Evolutionary conservation across 2,329 filamentous ascomycete species (phyloP).

Genomic region (Botrytis tulipae): DNA sequence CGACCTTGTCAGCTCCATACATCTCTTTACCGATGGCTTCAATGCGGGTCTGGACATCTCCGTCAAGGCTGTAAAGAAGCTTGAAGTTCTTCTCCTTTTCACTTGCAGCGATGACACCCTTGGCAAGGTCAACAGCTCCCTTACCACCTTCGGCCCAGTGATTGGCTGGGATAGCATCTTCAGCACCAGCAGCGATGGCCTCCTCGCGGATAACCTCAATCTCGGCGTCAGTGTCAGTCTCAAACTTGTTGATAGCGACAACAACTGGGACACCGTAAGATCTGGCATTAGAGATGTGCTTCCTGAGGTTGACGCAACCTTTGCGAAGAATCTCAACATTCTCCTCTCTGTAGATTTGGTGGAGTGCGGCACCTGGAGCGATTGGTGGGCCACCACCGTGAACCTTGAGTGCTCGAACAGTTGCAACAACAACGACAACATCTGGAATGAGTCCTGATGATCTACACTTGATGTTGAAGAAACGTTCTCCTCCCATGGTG

Average conservation of each 20-base stretch:
- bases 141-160: constrained; percentile 96
- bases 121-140: constrained; percentile 84
- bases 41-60: constrained; percentile 82
- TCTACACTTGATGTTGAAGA: constrained; percentile 99
- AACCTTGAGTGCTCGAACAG: constrained; percentile 92
- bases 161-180: constrained; percentile 89
- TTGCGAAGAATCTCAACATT: constrained; percentile 87
- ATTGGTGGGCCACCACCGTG: constrained; percentile 97
- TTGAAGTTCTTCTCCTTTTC: constrained; percentile 84
- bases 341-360: constrained; percentile 86
- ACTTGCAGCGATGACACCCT: constrained; percentile 79
- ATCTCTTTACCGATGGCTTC: constrained; percentile 87
- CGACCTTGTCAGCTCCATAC: constrained; percentile 88
- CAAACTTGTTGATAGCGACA: constrained; percentile 95
- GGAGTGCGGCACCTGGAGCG: constrained; percentile 78
- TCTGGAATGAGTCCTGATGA: constrained; percentile 90
- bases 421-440: constrained; percentile 91
- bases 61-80: constrained; percentile 78
- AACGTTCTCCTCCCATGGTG: constrained; percentile 98
- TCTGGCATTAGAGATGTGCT: constrained; percentile 90
- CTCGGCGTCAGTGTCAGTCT: constrained; percentile 90
- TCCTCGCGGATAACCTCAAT: constrained; percentile 87
- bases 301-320: constrained; percentile 90
- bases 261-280: constrained; percentile 90
- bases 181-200: constrained; percentile 84